phyloP scores from a whole-genome alignment of 306 rosid genomes.

The Vigna trinervia region DNA sequence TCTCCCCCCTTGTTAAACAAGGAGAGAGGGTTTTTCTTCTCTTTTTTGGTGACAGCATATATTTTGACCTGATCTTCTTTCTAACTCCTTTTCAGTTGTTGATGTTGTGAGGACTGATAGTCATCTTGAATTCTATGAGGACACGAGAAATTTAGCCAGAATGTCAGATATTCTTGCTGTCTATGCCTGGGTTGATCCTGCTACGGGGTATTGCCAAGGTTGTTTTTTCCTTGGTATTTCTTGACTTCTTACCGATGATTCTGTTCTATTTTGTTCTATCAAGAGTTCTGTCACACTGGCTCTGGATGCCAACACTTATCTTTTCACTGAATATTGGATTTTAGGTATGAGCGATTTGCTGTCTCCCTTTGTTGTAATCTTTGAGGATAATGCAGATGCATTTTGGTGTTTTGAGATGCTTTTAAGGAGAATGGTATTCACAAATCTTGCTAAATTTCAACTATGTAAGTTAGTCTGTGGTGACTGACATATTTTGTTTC shows the following conservation, averaged over 20 bases:
- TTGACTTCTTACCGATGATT: slow-evolving; percentile 28
- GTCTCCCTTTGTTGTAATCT: slow-evolving; percentile 94
- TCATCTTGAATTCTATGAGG: slow-evolving; percentile 92
- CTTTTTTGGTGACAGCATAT: slow-evolving; percentile 8
- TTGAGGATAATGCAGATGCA: slow-evolving; percentile 96
- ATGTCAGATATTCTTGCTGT: slow-evolving; percentile 99
- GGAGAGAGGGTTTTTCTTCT: slow-evolving; percentile 27
- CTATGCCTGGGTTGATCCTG: slow-evolving; percentile 98
- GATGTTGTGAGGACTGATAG: slow-evolving; percentile 96
- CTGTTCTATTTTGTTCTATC: slow-evolving; percentile 12
- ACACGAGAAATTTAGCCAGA: slow-evolving; percentile 86
- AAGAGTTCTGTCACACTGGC: slow-evolving; percentile 4
- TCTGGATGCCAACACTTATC: slow-evolving; percentile 39
- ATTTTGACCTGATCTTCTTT: slow-evolving; percentile 38
- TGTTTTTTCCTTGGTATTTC: slow-evolving; percentile 43
- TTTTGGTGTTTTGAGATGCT: slow-evolving; percentile 99
- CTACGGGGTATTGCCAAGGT: slow-evolving; percentile 98
- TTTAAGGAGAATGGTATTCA: slow-evolving; percentile 91
- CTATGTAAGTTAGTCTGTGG: slow-evolving; percentile 35
- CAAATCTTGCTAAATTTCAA: slow-evolving; percentile 49
- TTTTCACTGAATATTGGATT: slow-evolving; percentile 49
- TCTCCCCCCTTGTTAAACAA: slow-evolving; percentile 25
- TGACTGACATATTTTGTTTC: slow-evolving; percentile 51
- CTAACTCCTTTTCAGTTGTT: slow-evolving; percentile 65
- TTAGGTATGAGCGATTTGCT: slow-evolving; percentile 98